These are phyloP conservation scores for Ceratocystis diversiconidia DNA, from an alignment of 2,329 filamentous ascomycete species.

Conservation along the genomic window DNA sequence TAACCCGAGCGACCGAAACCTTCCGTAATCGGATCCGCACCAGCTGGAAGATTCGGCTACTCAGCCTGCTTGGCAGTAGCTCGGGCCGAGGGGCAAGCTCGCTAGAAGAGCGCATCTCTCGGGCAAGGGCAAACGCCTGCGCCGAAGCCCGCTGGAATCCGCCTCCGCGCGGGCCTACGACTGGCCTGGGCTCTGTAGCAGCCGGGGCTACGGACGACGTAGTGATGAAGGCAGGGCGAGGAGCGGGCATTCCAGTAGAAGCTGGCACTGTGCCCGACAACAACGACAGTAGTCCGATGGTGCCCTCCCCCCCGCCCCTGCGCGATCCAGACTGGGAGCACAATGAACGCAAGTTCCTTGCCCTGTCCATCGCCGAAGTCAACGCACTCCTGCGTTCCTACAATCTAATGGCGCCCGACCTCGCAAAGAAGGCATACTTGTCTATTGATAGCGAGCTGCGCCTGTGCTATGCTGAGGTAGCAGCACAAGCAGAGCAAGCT, in stretches of 20 bases:
- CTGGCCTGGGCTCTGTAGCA: conserved; percentile 24
- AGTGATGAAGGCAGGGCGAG: conserved; percentile 31
- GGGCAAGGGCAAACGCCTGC: conserved; percentile 58
- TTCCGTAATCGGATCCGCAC: conserved; percentile 63
- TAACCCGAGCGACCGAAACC: conserved; percentile 50
- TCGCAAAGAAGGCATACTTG: conserved; percentile 89
- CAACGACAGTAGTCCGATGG: not conserved
- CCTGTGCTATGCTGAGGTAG: conserved; percentile 73
- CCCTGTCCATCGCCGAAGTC: conserved; percentile 59
- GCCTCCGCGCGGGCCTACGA: conserved; percentile 24
- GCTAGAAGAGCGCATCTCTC: conserved; percentile 55
- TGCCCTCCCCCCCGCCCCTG: conserved; percentile 38
- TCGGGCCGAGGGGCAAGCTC: conserved; percentile 44
- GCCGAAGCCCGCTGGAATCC: conserved; percentile 59
- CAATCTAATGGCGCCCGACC: conserved; percentile 83
- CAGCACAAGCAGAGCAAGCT: conserved; percentile 51
- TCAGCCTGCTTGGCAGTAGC: conserved; percentile 55
- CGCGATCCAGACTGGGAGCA: conserved; percentile 65
- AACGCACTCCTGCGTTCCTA: conserved; percentile 75
- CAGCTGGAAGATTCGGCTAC: conserved; percentile 76
- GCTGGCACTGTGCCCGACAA: not conserved
- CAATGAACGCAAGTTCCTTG: conserved; percentile 60
- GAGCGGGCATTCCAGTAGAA: conserved; percentile 21
- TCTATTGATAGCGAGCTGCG: conserved; percentile 67
- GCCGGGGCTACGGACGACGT: conserved; percentile 35